phyloP scores from a whole-genome alignment of 495 filamentous ascomycete genomes.

The Penicillium silybi region DNA sequence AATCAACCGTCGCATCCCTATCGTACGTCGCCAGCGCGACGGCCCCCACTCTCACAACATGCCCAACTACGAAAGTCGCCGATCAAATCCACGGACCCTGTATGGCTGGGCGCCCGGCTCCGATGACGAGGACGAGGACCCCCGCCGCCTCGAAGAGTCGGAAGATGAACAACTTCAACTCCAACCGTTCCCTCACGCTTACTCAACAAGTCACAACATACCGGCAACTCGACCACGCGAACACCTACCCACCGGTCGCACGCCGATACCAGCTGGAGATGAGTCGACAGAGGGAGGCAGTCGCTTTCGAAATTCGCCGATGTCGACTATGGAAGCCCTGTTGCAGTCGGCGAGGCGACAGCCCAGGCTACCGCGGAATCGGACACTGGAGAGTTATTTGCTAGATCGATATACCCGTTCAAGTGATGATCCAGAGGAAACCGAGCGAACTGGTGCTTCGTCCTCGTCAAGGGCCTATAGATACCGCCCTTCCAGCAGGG shows the following conservation, averaged over 20 bases:
- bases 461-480: conserved; percentile 33
- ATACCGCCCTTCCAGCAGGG: conserved; percentile 32
- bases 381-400: conserved; percentile 46
- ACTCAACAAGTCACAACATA: conserved; percentile 28
- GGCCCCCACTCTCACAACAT: conserved; percentile 15
- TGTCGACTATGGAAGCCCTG: conserved; percentile 40
- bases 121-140: conserved; percentile 47
- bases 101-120: conserved; percentile 61
- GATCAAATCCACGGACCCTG: conserved; percentile 46
- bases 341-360: conserved; percentile 49
- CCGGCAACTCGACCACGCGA: conserved; percentile 25
- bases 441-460: conserved; percentile 22
- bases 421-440: conserved; percentile 31
- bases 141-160: conserved; percentile 19
- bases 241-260: conserved; percentile 17
- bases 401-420: conserved; percentile 35
- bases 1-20: conserved; percentile 42
- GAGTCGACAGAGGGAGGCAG: conserved; percentile 17
- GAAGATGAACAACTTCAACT: conserved; percentile 32
- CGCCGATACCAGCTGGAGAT: conserved; percentile 10
- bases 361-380: conserved; percentile 39
- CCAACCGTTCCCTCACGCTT: conserved; percentile 24
- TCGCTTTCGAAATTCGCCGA: conserved; percentile 18
- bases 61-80: conserved; percentile 47
- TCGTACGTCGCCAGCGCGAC: conserved; percentile 35